Evolutionary conservation across 176 grass and related monocot species (phyloP).

Genomic region (Cocos nucifera): DNA sequence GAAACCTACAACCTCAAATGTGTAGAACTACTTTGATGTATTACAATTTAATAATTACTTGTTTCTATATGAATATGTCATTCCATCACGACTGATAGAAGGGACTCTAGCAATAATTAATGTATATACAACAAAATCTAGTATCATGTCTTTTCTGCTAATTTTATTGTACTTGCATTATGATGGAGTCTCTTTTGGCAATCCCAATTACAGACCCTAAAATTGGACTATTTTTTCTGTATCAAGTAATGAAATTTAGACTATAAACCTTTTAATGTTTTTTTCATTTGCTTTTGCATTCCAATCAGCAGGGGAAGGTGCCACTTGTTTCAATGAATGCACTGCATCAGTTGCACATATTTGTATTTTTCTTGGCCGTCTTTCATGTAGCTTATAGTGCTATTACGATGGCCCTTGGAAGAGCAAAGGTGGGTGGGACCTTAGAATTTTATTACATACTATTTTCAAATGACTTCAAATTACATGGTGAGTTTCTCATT

Average conservation of each 20-base stretch:
- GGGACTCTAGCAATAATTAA: too few species aligned
- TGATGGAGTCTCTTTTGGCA: not conserved
- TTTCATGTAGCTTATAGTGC: slow-evolving; percentile 68
- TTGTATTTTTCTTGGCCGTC: slow-evolving; percentile 88
- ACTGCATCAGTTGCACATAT: slow-evolving; percentile 77
- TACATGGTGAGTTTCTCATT: not conserved
- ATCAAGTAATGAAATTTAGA: too few species aligned
- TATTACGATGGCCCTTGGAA: slow-evolving; percentile 62
- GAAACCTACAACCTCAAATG: too few species aligned
- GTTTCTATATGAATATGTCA: too few species aligned
- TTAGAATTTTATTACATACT: not conserved
- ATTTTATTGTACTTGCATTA: not conserved
- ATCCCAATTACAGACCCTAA: too few species aligned
- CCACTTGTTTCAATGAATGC: slow-evolving; percentile 55
- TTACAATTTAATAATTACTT: too few species aligned
- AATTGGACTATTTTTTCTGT: too few species aligned
- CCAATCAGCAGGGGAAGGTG: slow-evolving; percentile 53
- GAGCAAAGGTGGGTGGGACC: slow-evolving; percentile 50
- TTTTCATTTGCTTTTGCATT: not conserved
- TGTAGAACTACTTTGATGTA: too few species aligned
- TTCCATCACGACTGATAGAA: too few species aligned
- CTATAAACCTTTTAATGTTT: not conserved
- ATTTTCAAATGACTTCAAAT: not conserved
- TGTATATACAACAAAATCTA: too few species aligned
- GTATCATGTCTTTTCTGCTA: too few species aligned